These are phyloP conservation scores for Beauveria bassiana DNA, from an alignment of 2,329 filamentous ascomycete species.

Conservation along the genomic window DNA sequence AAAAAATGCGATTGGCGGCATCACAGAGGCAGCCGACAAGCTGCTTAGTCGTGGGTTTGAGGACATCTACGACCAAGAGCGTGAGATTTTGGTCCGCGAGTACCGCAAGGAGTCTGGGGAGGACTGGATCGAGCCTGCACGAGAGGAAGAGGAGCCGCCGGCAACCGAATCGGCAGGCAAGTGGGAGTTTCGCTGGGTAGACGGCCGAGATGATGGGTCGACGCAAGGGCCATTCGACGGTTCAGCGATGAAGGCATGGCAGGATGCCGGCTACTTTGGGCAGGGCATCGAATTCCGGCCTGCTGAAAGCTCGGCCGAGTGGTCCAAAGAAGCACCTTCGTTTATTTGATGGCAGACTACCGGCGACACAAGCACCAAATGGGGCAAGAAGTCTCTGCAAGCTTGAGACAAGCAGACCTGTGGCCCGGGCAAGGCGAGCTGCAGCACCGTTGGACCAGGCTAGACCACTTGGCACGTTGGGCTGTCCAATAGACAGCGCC, in stretches of 20 bases:
- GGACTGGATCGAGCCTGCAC: constrained; percentile 59
- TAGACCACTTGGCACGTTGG: not conserved
- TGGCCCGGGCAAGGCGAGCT: not conserved
- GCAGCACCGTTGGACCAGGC: not conserved
- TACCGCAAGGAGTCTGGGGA: constrained; percentile 82
- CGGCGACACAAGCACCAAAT: not conserved
- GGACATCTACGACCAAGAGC: constrained; percentile 86
- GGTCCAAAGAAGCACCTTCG: constrained; percentile 38
- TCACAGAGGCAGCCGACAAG: constrained; percentile 86
- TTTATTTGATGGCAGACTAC: constrained; percentile 37
- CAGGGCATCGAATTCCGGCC: constrained; percentile 75
- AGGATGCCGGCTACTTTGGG: constrained; percentile 84
- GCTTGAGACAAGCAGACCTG: not conserved
- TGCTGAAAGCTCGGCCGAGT: constrained; percentile 45
- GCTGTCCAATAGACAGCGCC: not conserved
- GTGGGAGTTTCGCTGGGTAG: constrained; percentile 93
- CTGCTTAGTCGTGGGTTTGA: constrained; percentile 74
- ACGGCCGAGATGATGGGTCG: constrained; percentile 71
- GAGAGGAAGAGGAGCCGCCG: constrained; percentile 63
- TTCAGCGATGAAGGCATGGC: constrained; percentile 83
- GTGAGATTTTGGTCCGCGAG: constrained; percentile 75
- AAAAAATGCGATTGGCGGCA: constrained; percentile 66
- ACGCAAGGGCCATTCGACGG: constrained; percentile 84
- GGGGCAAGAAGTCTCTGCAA: not conserved
- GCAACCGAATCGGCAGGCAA: constrained; percentile 25